Base-by-base conservation (phyloP, 306 rosid species). In the Rubus idaeus region DNA sequence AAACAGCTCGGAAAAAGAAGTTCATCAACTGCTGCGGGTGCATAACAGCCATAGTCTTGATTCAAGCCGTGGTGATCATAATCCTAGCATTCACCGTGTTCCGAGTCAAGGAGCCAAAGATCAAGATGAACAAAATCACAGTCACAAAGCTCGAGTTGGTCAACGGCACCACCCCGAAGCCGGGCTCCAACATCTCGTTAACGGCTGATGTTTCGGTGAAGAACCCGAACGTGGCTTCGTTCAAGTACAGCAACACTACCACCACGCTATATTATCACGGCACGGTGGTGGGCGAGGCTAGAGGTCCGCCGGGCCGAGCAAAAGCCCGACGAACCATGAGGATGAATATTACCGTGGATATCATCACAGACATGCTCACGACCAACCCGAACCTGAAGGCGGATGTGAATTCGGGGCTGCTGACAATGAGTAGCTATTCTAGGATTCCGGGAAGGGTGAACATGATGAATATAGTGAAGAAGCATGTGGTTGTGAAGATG, bases 391-490 rank as follows among this genome's bases (percentile, higher is more conserved):
- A 78, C 47, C 47, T 89, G 41, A 5, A 0, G 10, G 26, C 60
- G 1, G 91, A 90, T 8, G 10, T 87, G 12, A 73, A 16, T 4
- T 84, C 85, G 0, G 89, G 93, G 8, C 45, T 73, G 13, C 11
- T 91, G 77, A 70, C 68, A 9, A 37, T 91, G 85, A 75, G 21
- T 50, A 89, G 86, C 83, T 91, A 82, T 66, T 87, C 96, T 0
- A 82, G 81, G 53, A 73, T 91, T 79, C 90, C 96, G 0, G 96
- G 93, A 9, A 78, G 80, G 44, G 90, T 89, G n/a, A 89, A 89
- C 62, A 68, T 91, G 5, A 68, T 89, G 80, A 39, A 60, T 2
- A n/a, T 87, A 7, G 20, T 87, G 8, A 86, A 85, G 81, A 86
- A 52, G 72, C 90, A 87, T 64, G 83, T 91, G 41, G 82, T 91